Base-by-base conservation (phyloP, 164 flowering plant species). In the Sedum album region DNA sequence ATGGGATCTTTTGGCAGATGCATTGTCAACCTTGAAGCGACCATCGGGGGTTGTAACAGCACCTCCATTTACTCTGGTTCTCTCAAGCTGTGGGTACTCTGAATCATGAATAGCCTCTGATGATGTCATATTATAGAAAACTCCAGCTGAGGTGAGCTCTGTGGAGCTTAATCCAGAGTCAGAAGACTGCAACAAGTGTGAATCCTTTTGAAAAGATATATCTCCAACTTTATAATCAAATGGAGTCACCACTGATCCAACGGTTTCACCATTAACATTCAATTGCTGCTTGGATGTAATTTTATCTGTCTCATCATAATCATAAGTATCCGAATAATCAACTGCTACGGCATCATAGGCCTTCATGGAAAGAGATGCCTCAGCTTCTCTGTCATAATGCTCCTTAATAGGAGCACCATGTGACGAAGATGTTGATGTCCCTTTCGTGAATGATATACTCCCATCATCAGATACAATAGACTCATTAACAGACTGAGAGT, bases 391-490 rank as follows among this genome's bases (percentile, higher is more conserved):
- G 20, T 57, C 33, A 28, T 33, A 33, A 14, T 28, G 62, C 13
- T 57, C 73, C 42, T 81, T 84, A 62, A 75, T 79, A 31, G 76
- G 77, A 73, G 82, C 84, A 35, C 81, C 82, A n/a, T 86, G 78
- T 69, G 69, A 73, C 5, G 84, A 88, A 70, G 60, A 72, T 72
- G 74, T 75, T 49, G 78, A 77, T 55, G 78, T 75, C 55, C 73
- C 79, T 71, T 74, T 80, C 72, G 71, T 80, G 46, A 75, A 72
- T 11, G 82, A 80, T 73, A 51, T 73, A 55, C 76, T 78, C 64
- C 82, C 85, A 71, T 84, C 87, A 63, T 83, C 84, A 20, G 91
- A 88, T 41, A 74, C 66, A 62, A 72, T 75, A 46, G 88, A 88
- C 72, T 78, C 78, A 31, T 80, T 88, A 70, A 69, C 26, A 36